Conservation (phyloP, 331 rosid species). For the Malus hybrid region DNA sequence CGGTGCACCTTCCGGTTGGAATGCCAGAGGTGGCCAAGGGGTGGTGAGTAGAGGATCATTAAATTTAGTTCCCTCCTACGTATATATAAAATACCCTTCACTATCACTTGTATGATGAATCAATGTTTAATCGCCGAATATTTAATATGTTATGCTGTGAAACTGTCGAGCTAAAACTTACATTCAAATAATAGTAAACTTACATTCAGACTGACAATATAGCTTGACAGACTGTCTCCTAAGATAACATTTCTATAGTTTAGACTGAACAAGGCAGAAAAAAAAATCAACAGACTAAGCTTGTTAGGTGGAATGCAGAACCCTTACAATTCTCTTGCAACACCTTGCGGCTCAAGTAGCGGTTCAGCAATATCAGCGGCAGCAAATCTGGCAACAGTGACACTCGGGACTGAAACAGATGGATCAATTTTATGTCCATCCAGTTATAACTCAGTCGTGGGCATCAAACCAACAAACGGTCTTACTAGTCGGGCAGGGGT, state of each 20-base stretch:
- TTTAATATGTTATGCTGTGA: not conserved
- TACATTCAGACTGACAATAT: not conserved
- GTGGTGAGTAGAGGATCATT: conserved; percentile 9
- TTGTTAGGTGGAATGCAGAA: conserved; percentile 27
- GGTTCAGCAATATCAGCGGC: conserved; percentile 53
- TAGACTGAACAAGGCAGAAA: too few relatives aligned
- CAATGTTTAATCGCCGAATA: not conserved
- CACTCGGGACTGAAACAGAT: conserved; percentile 51
- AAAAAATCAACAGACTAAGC: too few relatives aligned
- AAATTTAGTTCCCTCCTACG: not conserved
- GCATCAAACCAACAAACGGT: conserved; percentile 52
- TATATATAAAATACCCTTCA: not conserved
- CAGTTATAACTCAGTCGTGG: conserved; percentile 34
- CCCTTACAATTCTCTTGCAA: conserved; percentile 22
- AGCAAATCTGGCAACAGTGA: conserved; percentile 39
- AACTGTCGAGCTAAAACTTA: not conserved
- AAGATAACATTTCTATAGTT: too few relatives aligned
- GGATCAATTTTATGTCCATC: conserved; percentile 54
- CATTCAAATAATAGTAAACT: not conserved
- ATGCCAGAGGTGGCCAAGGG: conserved; percentile 38
- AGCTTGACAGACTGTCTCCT: not conserved
- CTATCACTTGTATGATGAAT: not conserved
- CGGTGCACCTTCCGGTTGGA: conserved; percentile 17
- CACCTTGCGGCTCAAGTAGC: conserved; percentile 53
- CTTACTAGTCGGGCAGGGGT: conserved; percentile 45